phyloP scores from a whole-genome alignment of 495 filamentous ascomycete genomes.

The Extremus antarcticus region DNA sequence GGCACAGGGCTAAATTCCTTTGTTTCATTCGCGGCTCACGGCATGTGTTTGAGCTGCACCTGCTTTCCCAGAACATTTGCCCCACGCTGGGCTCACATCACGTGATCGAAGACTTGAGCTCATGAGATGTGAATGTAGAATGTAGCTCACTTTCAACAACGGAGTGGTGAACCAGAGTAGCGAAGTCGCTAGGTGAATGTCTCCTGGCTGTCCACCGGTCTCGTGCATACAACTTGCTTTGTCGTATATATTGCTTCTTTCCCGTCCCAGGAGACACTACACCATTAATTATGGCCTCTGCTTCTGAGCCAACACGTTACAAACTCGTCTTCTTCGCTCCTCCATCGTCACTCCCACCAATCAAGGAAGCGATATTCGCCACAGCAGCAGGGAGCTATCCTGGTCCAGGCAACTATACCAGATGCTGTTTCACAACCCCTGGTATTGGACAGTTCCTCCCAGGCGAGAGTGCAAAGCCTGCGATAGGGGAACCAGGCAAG shows the following conservation, averaged over 20 bases:
- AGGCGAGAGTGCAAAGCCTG: conserved; percentile 43
- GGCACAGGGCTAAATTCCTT: background rate
- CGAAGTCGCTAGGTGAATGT: too few relatives aligned
- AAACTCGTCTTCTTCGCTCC: conserved; percentile 53
- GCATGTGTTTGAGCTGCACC: too few relatives aligned
- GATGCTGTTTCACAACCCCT: conserved; percentile 44
- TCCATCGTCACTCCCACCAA: conserved; percentile 33
- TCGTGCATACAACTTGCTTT: too few relatives aligned
- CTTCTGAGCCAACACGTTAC: conserved; percentile 25
- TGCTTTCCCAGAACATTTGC: too few relatives aligned
- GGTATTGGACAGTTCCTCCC: conserved; percentile 55
- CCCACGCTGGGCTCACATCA: too few relatives aligned
- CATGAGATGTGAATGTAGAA: too few relatives aligned
- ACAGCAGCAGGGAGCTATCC: conserved; percentile 54
- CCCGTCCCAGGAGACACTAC: too few relatives aligned
- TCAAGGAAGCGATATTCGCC: conserved; percentile 52
- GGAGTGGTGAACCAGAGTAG: too few relatives aligned
- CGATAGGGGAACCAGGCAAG: conserved; percentile 42
- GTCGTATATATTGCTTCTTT: too few relatives aligned
- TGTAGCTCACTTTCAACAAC: too few relatives aligned
- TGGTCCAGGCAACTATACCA: conserved; percentile 47
- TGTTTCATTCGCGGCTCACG: background rate
- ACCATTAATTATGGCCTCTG: background rate
- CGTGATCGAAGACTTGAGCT: too few relatives aligned
- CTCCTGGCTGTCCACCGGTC: too few relatives aligned